Conservation (phyloP, 805 yeast species). For the Ogataea pini region DNA sequence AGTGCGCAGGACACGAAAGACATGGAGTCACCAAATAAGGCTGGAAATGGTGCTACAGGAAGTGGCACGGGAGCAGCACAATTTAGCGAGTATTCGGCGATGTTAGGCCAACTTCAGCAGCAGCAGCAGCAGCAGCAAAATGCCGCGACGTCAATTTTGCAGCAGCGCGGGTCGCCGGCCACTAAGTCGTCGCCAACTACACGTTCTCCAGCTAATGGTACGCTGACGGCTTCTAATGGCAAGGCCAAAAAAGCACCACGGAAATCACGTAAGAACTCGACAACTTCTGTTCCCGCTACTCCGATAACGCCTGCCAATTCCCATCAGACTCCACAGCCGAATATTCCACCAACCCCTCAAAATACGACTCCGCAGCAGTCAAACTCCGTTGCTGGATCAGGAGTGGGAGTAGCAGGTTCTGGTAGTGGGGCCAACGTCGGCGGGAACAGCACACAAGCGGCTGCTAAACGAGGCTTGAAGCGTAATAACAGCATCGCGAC, state of each 20-base stretch:
- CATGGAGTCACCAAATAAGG: conserved; percentile 18
- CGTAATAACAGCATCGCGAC: conserved; percentile 28
- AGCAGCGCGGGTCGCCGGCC: conserved; percentile 23
- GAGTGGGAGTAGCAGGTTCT: no score
- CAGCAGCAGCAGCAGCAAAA: conserved; percentile 24
- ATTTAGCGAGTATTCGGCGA: conserved; percentile 25
- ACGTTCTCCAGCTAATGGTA: conserved; percentile 18
- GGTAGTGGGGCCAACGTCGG: background rate
- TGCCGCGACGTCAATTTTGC: conserved; percentile 13
- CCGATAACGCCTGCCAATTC: conserved; percentile 36
- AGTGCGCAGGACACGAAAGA: conserved; percentile 33
- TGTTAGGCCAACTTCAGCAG: conserved; percentile 27
- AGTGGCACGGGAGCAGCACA: conserved; percentile 14
- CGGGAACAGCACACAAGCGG: conserved; percentile 8
- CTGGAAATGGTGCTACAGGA: background rate
- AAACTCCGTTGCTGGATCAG: background rate
- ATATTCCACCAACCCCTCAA: conserved; percentile 26
- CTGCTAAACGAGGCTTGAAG: conserved; percentile 22
- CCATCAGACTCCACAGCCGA: conserved; percentile 30
- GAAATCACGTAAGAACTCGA: conserved; percentile 29
- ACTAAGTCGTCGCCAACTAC: conserved; percentile 20
- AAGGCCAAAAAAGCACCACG: conserved; percentile 25
- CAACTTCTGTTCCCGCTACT: conserved; percentile 35
- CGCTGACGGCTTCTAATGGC: conserved; percentile 9
- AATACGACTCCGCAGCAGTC: conserved; percentile 24